phyloP scores from a whole-genome alignment of 805 yeast species.

The Wickerhamiella australiensis region DNA sequence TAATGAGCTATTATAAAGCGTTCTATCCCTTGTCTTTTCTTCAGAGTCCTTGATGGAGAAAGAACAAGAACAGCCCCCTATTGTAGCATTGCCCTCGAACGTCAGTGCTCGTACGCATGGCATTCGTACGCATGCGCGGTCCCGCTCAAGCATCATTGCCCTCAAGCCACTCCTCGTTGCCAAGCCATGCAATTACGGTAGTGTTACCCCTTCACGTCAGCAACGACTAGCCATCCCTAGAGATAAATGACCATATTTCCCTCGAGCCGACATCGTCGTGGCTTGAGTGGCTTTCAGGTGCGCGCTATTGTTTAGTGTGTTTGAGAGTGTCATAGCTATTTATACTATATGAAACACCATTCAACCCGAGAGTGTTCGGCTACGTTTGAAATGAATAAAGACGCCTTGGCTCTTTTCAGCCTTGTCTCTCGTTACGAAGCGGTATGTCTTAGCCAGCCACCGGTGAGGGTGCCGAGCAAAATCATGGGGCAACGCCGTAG shows the following conservation, averaged over 20 bases:
- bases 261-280: too few species aligned
- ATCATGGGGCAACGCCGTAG: too few species aligned
- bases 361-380: background rate
- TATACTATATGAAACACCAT: background rate
- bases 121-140: background rate
- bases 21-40: too few species aligned
- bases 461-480: too few species aligned
- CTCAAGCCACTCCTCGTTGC: slow-evolving; percentile 6
- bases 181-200: slow-evolving; percentile 2
- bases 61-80: background rate
- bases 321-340: background rate
- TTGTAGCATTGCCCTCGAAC: background rate
- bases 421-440: background rate
- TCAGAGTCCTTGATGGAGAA: background rate
- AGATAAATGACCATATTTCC: background rate
- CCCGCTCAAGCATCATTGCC: slow-evolving; percentile 7
- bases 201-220: slow-evolving; percentile 1
- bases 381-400: background rate
- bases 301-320: too few species aligned
- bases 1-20: slow-evolving; percentile 5
- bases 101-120: background rate
- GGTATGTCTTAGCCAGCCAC: background rate
- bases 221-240: background rate
- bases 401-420: background rate
- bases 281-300: too few species aligned